Conservation (phyloP, 768 basidiomycete genomes). For the Xanthoconium stramineum region DNA sequence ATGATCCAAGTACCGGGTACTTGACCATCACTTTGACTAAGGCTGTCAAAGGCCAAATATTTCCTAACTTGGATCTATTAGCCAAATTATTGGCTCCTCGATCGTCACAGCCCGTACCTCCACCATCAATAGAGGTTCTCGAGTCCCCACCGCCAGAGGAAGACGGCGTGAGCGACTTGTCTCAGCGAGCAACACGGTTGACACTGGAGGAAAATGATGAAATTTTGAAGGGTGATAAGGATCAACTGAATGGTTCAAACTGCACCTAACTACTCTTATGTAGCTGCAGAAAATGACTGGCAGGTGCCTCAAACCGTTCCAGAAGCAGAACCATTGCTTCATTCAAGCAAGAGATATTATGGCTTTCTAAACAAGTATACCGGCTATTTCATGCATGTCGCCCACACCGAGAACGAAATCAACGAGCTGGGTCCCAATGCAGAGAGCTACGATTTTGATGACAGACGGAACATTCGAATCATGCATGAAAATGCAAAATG, state of each 20-base stretch:
- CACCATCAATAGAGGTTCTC: slow-evolving; percentile 59
- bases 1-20: slow-evolving; percentile 77
- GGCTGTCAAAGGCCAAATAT: slow-evolving; percentile 59
- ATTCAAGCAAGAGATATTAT: slow-evolving; percentile 50
- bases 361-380: slow-evolving; percentile 76
- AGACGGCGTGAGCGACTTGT: slow-evolving; percentile 39
- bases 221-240: slow-evolving; percentile 50
- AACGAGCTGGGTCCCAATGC: slow-evolving; percentile 72
- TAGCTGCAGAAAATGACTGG: slow-evolving; percentile 81
- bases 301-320: slow-evolving; percentile 64
- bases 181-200: slow-evolving; percentile 41
- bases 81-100: slow-evolving; percentile 74
- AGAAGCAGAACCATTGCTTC: slow-evolving; percentile 35
- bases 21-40: slow-evolving; percentile 74
- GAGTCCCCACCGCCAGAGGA: slow-evolving; percentile 25
- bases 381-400: slow-evolving; percentile 71
- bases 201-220: slow-evolving; percentile 52
- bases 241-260: not conserved
- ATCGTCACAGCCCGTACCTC: slow-evolving; percentile 32
- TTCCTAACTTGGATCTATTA: slow-evolving; percentile 75
- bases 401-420: slow-evolving; percentile 76
- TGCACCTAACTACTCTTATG: slow-evolving; percentile 2
- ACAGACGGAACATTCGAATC: slow-evolving; percentile 53
- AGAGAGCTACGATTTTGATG: slow-evolving; percentile 49
- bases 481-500: slow-evolving; percentile 73